Conservation (phyloP, 306 rosid species). For the Ochetophila trinervis region DNA sequence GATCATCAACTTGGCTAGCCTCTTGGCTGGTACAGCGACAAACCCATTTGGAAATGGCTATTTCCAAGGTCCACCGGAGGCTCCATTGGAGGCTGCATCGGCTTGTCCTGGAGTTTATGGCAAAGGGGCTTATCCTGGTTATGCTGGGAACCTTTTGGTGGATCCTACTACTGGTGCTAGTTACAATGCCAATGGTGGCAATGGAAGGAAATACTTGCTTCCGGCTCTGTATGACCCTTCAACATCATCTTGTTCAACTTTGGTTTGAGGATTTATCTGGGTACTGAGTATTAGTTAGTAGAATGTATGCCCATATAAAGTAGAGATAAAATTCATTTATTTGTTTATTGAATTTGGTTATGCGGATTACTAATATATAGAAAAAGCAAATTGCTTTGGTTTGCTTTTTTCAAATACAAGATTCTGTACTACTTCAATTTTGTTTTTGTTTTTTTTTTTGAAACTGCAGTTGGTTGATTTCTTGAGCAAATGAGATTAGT, state of each 20-base stretch:
- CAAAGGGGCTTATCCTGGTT: constrained; percentile 70
- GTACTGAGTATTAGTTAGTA: neutral
- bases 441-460: neutral
- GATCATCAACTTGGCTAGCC: constrained; percentile 58
- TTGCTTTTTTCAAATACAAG: constrained; percentile 22
- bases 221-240: constrained; percentile 65
- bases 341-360: constrained; percentile 25
- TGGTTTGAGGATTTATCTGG: constrained; percentile 30
- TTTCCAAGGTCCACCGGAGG: constrained; percentile 55
- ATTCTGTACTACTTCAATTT: neutral
- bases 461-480: neutral
- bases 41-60: constrained; percentile 78
- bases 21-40: constrained; percentile 70
- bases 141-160: constrained; percentile 49
- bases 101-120: constrained; percentile 70
- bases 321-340: constrained; percentile 36
- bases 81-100: constrained; percentile 65
- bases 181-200: constrained; percentile 56
- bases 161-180: constrained; percentile 59
- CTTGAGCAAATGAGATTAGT: too few relatives aligned
- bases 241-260: constrained; percentile 51
- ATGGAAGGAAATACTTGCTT: constrained; percentile 59
- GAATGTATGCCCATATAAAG: constrained; percentile 3
- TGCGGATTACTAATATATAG: constrained; percentile 13
- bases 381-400: constrained; percentile 30